Conservation (phyloP, 257 asterid genomes). For the Lavandula angustifolia region DNA sequence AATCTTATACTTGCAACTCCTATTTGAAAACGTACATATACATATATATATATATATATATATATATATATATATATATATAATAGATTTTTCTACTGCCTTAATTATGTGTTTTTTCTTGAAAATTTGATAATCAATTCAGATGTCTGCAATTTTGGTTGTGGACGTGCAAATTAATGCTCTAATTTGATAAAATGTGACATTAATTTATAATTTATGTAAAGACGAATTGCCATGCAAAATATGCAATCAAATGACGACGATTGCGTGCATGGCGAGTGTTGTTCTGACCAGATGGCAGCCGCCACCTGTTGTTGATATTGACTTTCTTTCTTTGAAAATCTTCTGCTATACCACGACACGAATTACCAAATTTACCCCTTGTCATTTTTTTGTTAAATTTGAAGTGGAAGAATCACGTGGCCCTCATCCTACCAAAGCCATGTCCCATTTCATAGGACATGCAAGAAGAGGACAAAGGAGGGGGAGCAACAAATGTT, state of each 20-base stretch:
- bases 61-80: no score
- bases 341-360: background rate
- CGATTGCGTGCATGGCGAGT: constrained; percentile 58
- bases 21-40: no score
- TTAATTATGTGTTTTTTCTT: no score
- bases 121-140: no score
- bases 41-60: no score
- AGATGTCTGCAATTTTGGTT: no score
- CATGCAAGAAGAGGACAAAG: constrained; percentile 45
- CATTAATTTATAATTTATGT: constrained; percentile 6
- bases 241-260: constrained; percentile 58
- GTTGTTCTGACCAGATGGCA: constrained; percentile 44
- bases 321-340: constrained; percentile 30
- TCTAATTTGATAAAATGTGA: background rate
- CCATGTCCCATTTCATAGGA: constrained; percentile 35
- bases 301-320: constrained; percentile 56
- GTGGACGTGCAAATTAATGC: no score
- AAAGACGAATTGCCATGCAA: constrained; percentile 41
- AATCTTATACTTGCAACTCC: no score
- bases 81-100: no score
- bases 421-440: constrained; percentile 15
- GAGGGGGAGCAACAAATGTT: background rate
- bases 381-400: background rate
- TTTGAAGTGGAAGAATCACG: constrained; percentile 15
- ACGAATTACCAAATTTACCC: constrained; percentile 23